Base-by-base conservation (phyloP, 768 basidiomycete genomes). In the Tulasnella sp. region DNA sequence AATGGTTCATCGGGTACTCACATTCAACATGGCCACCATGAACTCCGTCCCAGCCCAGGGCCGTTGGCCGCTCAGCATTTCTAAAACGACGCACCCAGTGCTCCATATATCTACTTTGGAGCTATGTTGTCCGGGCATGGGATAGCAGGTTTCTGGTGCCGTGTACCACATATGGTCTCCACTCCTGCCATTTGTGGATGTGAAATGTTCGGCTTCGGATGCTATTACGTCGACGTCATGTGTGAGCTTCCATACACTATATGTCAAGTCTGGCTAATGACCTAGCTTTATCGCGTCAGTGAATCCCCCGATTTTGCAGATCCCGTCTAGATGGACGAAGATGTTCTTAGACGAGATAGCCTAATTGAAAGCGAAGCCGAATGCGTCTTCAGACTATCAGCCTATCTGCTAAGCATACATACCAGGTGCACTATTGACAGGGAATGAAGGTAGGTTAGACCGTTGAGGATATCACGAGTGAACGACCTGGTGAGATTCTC, bases 11-110 rank as follows among this genome's bases (percentile, higher is more conserved):
- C 3, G 12, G 40, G 17, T 25, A 79, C 81, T 58, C 77, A 94
- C 96, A 86, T 95, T 94, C 87, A 97, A 99, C 78, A 99, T 97
- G 52, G 97, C 97, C 84, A 98, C 97, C 96, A 98, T 98, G 84
- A 98, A 97, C 5, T 92, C 95, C 58, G 98, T 86, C 78, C 96
- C 92, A 0, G 97, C 93, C 90, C 93, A 98, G 0, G 96, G 96
- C 81, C 96, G 96, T 81, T 95, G 92, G 1, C 96, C 95, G 0
- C 96, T 98, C 75, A 97, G 85, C 96, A 98, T 98, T 83, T 98
- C 96, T 14, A 98, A 93, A 31, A 97, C 91, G 69, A 98, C 84
- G 82, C 96, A 97, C 0, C 96, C 96, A 1, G 97, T 91, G 82
- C 93, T 94, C 96, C 96, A 98, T 74, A 97, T 96, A 82, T 97